phyloP scores from a whole-genome alignment of 177 flowering plant genomes.

The Viscum album region DNA sequence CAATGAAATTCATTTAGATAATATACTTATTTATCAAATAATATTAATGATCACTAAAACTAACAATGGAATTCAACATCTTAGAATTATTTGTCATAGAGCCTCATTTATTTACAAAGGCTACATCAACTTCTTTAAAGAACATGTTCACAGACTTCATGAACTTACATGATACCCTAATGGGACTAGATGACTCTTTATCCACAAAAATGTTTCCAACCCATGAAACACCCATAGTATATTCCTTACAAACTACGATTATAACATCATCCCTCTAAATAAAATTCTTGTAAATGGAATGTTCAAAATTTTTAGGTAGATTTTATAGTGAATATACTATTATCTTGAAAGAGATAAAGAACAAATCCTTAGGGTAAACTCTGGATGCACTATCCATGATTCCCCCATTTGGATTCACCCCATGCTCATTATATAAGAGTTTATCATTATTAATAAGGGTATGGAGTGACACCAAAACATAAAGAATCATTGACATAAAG shows the following conservation, averaged over 20 bases:
- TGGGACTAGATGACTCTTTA: not conserved
- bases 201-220: not conserved
- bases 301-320: not conserved
- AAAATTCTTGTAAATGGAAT: not conserved
- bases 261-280: not conserved
- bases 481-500: conserved; percentile 22
- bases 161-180: not conserved
- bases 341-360: not conserved
- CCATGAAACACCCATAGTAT: not conserved
- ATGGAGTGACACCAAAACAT: conserved; percentile 37
- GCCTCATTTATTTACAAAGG: not conserved
- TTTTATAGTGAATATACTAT: not conserved
- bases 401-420: conserved; percentile 1
- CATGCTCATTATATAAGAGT: conserved; percentile 44
- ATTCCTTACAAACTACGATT: not conserved
- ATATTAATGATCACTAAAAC: not conserved
- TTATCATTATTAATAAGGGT: conserved; percentile 38
- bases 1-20: not conserved
- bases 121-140: not conserved
- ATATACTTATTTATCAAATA: not conserved
- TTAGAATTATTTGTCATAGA: not conserved
- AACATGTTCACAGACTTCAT: not conserved
- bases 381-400: conserved; percentile 14
- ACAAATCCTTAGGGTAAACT: conserved; percentile 23
- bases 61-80: not conserved